A percentile compares a stretch with the other conserved stretches of the same genome.
Evolutionary conservation across 148 eudicot genomes (phyloP).

Genomic region (Talinum fruticosum): DNA sequence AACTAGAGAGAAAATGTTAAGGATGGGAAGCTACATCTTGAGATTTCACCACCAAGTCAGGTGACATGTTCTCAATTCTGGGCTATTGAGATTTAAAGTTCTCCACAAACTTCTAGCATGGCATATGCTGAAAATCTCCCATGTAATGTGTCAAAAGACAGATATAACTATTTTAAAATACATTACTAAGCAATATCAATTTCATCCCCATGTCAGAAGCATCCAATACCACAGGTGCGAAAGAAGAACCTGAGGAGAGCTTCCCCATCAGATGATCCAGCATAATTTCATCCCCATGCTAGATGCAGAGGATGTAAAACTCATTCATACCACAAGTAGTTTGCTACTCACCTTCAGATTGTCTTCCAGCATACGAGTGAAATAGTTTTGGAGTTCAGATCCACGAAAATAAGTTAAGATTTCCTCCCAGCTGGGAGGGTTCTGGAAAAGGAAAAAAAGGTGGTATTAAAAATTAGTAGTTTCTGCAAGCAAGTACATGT

Average conservation of each 20-base stretch:
- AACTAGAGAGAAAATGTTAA: background rate
- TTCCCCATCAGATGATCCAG: background rate
- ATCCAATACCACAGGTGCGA: background rate
- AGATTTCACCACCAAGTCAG: background rate
- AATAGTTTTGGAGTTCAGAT: conserved; percentile 84
- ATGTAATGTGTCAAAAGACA: background rate
- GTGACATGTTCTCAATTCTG: background rate
- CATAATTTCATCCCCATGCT: background rate
- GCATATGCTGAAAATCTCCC: background rate
- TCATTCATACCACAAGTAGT: background rate
- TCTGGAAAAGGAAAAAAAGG: conserved; percentile 37
- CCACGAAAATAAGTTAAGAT: conserved; percentile 81
- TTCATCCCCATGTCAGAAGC: background rate
- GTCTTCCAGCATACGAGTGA: conserved; percentile 86
- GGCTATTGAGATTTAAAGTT: background rate
- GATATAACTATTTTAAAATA: too few relatives aligned
- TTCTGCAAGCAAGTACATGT: background rate
- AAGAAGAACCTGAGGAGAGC: background rate
- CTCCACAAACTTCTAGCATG: background rate
- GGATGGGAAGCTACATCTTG: background rate
- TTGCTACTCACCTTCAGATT: conserved; percentile 59
- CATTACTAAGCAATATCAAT: background rate
- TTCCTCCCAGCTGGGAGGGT: conserved; percentile 94
- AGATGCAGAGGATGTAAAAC: background rate
- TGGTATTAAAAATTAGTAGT: background rate